Evolutionary conservation across 2,329 filamentous ascomycete species (phyloP).

Genomic region (Colletotrichum kahawae): DNA sequence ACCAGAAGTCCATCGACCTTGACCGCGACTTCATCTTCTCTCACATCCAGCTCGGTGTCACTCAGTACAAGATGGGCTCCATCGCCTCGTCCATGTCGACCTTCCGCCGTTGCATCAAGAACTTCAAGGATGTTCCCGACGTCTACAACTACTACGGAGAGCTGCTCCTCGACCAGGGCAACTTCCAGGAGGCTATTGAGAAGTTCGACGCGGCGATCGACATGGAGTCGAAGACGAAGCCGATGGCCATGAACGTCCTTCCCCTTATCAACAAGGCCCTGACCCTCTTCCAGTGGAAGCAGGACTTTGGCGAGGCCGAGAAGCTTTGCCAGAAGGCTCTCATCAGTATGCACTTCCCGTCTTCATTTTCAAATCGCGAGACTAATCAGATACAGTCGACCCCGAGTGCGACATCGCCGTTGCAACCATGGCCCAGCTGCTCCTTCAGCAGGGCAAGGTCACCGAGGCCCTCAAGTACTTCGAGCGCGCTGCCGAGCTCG

Average conservation of each 20-base stretch:
- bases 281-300: conserved; percentile 97
- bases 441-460: conserved; percentile 97
- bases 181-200: conserved; percentile 93
- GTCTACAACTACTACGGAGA: conserved; percentile 99
- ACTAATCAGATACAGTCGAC: conserved; percentile 71
- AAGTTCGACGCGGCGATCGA: conserved; percentile 99
- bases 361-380: not conserved
- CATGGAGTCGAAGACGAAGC: conserved; percentile 95
- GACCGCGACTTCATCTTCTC: conserved; percentile 98
- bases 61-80: conserved; percentile 99
- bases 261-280: conserved; percentile 98
- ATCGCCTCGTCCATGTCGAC: conserved; percentile 98
- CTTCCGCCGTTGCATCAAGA: conserved; percentile 97
- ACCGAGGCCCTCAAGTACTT: conserved; percentile 96
- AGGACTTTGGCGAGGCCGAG: conserved; percentile 93
- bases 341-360: conserved; percentile 72
- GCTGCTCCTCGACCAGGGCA: conserved; percentile 93
- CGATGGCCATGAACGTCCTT: conserved; percentile 95
- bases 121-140: conserved; percentile 94
- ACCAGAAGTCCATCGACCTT: conserved; percentile 98
- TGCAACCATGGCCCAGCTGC: conserved; percentile 96
- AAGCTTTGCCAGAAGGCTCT: conserved; percentile 96
- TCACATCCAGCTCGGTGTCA: conserved; percentile 98
- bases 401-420: conserved; percentile 99
- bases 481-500: conserved; percentile 92